A percentile compares a stretch with the other conserved stretches of the same genome.
phyloP scores from a whole-genome alignment of 441 rosid species.

The Pelargonium fulgidum region DNA sequence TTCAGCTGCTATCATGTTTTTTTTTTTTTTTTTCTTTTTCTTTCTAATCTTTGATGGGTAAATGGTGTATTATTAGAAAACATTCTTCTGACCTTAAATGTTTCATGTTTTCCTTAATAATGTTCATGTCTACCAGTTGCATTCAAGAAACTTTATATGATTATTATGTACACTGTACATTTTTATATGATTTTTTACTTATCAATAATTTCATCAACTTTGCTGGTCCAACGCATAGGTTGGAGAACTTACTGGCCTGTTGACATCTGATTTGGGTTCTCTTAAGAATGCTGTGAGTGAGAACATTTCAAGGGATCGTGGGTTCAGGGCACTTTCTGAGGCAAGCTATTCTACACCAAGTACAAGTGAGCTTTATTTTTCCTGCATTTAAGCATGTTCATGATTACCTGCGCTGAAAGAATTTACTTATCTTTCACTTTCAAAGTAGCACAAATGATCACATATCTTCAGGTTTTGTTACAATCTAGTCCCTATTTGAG shows the following conservation, averaged over 20 bases:
- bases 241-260: slow-evolving; percentile 75
- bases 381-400: slow-evolving; percentile 26
- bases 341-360: slow-evolving; percentile 71
- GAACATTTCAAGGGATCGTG: slow-evolving; percentile 91
- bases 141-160: not conserved
- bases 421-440: slow-evolving; percentile 14
- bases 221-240: slow-evolving; percentile 37
- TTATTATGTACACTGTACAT: too few species aligned
- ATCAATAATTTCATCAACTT: not conserved
- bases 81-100: not conserved
- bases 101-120: not conserved
- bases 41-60: not conserved
- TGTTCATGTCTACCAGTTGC: slow-evolving; percentile 1
- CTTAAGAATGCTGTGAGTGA: slow-evolving; percentile 72
- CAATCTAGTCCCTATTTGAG: slow-evolving; percentile 2
- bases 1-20: not conserved
- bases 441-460: slow-evolving; percentile 5
- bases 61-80: not conserved
- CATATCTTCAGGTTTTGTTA: not conserved
- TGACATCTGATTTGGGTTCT: slow-evolving; percentile 87
- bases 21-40: too few species aligned
- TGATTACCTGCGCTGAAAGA: slow-evolving; percentile 16
- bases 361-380: slow-evolving; percentile 57
- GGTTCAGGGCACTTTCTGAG: slow-evolving; percentile 94
- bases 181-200: too few species aligned